Conservation (phyloP, 495 filamentous ascomycete genomes). For the Lasiosphaeriaceae sp. region DNA sequence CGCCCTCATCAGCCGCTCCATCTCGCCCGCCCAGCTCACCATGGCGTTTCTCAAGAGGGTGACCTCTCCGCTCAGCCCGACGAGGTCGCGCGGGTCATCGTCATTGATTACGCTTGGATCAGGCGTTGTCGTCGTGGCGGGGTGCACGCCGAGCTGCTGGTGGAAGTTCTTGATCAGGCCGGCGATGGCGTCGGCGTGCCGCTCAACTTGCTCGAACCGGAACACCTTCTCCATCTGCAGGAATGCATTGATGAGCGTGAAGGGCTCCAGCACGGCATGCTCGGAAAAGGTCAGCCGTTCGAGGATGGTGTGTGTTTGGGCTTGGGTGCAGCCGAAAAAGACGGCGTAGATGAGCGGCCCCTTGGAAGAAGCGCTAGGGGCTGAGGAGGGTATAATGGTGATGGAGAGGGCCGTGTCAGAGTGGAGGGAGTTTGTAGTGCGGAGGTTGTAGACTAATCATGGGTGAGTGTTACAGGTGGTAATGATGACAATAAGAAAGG, state of each 20-base stretch:
- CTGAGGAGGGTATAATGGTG: slow-evolving; percentile 1
- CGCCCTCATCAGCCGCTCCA: slow-evolving; percentile 1
- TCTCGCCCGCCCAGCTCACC: slow-evolving; percentile 5
- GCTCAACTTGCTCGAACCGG: slow-evolving; percentile 8
- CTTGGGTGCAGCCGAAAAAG: neutral
- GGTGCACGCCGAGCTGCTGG: neutral
- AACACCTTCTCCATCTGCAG: slow-evolving; percentile 7
- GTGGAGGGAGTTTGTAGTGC: slow-evolving; percentile 3
- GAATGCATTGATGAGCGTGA: slow-evolving; percentile 9
- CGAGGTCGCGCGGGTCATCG: slow-evolving; percentile 7
- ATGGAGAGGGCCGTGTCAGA: slow-evolving; percentile 3
- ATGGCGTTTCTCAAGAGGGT: slow-evolving; percentile 1
- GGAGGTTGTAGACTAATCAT: slow-evolving; percentile 4
- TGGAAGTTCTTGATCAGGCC: slow-evolving; percentile 7
- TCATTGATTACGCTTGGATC: neutral
- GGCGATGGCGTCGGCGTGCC: slow-evolving; percentile 1
- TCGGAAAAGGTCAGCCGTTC: slow-evolving; percentile 1
- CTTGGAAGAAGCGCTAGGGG: neutral
- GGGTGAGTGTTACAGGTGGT: neutral
- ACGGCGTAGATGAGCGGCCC: slow-evolving; percentile 6
- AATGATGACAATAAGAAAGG: too few species aligned
- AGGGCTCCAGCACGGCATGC: slow-evolving; percentile 1
- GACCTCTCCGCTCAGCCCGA: neutral
- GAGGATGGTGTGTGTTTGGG: neutral
- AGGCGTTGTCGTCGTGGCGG: neutral